Base-by-base conservation (phyloP, 208 protist genomes). In the Leishmania gerbilli region DNA sequence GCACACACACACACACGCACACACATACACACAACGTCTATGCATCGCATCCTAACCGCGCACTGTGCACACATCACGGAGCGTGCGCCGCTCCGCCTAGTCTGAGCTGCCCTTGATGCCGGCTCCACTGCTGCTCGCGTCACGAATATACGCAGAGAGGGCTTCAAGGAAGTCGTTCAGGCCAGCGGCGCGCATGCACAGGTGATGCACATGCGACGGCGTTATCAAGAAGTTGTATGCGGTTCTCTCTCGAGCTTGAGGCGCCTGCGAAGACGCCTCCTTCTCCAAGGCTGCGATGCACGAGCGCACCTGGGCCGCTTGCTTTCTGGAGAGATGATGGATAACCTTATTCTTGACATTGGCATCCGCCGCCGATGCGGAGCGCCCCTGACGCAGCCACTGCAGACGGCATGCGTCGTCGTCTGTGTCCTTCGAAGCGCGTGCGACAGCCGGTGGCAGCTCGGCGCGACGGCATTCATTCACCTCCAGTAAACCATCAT, bases 211-310 rank as follows among this genome's bases (percentile, higher is more conserved):
- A 34, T 85, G 82, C 0, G 77, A 40, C 0, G 82, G 77, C 4
- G 82, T 81, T n/a, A 85, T 56, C 9, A 71, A 60, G 24, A 85
- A 85, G 27, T 81, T 85, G 56, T 81, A 81, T 45, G 31, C 5
- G 11, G 42, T 40, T 13, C 42, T 19, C 8, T 34, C 13, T n/a
- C 13, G 8, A 1, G 1, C 3, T 15, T 51, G 5, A 8, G 3
- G 3, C 21, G 6, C 15, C n/a, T 37, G 2, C 9, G 34, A 21
- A 11, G 9, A 53, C 21, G 51, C 53, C 40, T 81, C 77, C 27
- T 79, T 13, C 55, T 85, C 82, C 17, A 85, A 65, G 0, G 82
- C 67, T 24, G 53, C 47, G 40, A 85, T 62, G 34, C 77, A 81
- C 37, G 42, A 60, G 15, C 77, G 76, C 69, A 85, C 82, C 76